phyloP scores from a whole-genome alignment of 768 basidiomycete genomes.

The Naganishia randhawae region DNA sequence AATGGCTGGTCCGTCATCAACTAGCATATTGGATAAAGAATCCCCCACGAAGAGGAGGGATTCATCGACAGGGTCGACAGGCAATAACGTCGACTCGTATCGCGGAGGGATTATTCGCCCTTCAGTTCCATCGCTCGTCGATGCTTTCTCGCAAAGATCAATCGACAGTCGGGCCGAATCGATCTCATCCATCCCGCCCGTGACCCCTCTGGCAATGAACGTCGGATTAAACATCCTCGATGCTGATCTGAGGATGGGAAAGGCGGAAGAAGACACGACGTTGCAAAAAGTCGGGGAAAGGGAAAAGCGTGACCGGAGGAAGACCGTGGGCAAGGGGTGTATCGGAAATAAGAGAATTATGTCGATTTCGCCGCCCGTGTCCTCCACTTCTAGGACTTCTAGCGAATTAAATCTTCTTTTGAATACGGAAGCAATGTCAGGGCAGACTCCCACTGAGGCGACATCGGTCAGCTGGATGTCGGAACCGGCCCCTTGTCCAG shows the following conservation, averaged over 20 bases:
- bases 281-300: conserved; percentile 6
- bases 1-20: not conserved
- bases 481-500: not conserved
- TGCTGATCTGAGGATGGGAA: not conserved
- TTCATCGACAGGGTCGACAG: not conserved
- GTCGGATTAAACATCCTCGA: not conserved
- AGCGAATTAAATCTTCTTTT: not conserved
- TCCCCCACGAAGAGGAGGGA: not conserved
- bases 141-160: not conserved
- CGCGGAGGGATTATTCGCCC: not conserved
- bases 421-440: not conserved
- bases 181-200: not conserved
- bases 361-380: not conserved
- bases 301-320: conserved; percentile 3
- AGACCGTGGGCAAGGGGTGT: not conserved
- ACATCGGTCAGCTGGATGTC: not conserved
- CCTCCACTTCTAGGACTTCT: not conserved
- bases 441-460: not conserved
- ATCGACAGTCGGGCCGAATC: not conserved
- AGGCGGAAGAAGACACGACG: not conserved
- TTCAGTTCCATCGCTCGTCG: conserved; percentile 10
- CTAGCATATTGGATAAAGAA: not conserved
- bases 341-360: not conserved
- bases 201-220: not conserved
- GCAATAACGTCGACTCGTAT: not conserved